Evolutionary conservation across 2,329 filamentous ascomycete species (phyloP), one percentile per base, ranked within the genome.

Genomic region (Incumbomyces lentus): DNA sequence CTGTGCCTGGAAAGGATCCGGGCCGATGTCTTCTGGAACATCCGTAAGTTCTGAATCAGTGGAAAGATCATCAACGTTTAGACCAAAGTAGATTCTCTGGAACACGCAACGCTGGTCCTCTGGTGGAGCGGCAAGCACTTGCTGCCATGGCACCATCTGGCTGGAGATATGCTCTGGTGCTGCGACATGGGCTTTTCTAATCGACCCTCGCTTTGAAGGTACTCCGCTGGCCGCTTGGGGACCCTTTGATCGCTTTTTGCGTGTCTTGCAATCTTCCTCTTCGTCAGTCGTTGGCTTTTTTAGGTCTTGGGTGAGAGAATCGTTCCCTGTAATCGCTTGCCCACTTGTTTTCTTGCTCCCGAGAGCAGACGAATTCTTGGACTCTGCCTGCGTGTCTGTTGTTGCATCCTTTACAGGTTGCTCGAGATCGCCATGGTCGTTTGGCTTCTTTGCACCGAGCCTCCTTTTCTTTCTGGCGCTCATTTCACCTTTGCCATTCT

Each of bases 1-100:
- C n/a, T 35, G n/a, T 16, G 39, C 31, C 12, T 39, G 31, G 26
- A 54, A 50, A 4, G 48, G 51, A 39, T 55, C 49, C 6, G 49
- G 42, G n/a, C 52, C 53, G 19, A 60, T 46, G 50, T 66, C 63
- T 46, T 59, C 60, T 2, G 60, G 59, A 6, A 59, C 57, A 52
- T 66, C 63, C 33, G 59, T 64, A 33, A 66, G 55, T 19, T 56
- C 56, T 13, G 61, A 65, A 46, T 65, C 63, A 2, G 63, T 62
- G 2, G 55, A 58, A 26, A 64, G 40, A 12, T 55, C 54, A 33
- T 56, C 54, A 44, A 55, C 31, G 31, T 55, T 50, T 32, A 55
- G 18, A 38, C 52, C 53, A 40, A 50, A 49, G 33, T 49, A 50
- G 19, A 55, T 51, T 10, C 49, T 51, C 11, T 45, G 22, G 39